A percentile compares a stretch with the other conserved stretches of the same genome.
These are phyloP conservation scores for Nicotiana knightiana DNA, from an alignment of 257 asterid genomes.

Conservation along the genomic window DNA sequence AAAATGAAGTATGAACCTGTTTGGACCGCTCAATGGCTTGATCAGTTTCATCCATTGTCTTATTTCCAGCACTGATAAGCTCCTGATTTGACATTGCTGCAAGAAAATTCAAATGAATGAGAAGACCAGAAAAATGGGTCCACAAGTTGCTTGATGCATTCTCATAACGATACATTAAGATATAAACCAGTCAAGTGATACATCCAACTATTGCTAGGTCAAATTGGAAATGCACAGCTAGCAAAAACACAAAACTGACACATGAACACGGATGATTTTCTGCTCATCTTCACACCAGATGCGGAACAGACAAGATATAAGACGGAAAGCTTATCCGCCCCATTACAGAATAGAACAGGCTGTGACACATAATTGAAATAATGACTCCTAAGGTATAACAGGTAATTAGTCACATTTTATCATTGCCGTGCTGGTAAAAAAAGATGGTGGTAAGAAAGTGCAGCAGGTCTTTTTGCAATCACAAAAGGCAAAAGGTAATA, in stretches of 20 bases:
- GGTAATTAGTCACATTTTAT: neutral
- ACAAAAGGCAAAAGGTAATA: neutral
- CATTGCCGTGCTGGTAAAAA: neutral
- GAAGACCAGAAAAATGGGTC: neutral
- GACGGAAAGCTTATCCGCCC: neutral
- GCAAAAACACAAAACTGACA: neutral
- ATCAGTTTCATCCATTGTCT: constrained; percentile 94
- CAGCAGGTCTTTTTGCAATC: neutral
- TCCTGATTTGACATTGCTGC: constrained; percentile 96
- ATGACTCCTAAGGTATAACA: neutral
- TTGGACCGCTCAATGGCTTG: constrained; percentile 98
- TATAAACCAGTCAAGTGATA: neutral
- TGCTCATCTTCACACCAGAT: neutral
- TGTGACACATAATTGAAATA: neutral
- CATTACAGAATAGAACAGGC: neutral
- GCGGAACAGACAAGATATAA: neutral
- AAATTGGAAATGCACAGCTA: neutral
- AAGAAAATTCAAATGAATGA: constrained; percentile 14
- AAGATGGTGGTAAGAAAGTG: neutral
- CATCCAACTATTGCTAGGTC: neutral
- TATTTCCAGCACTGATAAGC: constrained; percentile 72
- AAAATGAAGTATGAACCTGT: constrained; percentile 48
- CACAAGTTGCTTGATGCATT: neutral
- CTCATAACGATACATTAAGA: neutral
- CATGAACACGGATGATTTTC: neutral